A percentile compares a stretch with the other conserved stretches of the same genome.
phyloP scores from a whole-genome alignment of 495 filamentous ascomycete species.

The Trypethelium eluteriae region DNA sequence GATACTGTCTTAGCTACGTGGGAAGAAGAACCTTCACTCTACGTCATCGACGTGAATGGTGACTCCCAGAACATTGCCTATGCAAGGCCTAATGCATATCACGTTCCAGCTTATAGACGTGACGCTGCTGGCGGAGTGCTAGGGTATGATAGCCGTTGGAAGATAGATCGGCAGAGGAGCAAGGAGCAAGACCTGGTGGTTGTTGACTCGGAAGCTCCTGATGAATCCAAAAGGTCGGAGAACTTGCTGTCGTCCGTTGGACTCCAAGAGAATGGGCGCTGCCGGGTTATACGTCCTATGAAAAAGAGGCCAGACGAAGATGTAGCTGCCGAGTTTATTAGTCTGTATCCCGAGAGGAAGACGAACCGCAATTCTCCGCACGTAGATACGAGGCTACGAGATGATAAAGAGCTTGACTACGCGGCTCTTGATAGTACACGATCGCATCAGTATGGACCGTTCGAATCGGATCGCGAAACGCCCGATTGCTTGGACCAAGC shows the following conservation, averaged over 20 bases:
- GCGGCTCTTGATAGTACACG: background rate
- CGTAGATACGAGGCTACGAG: background rate
- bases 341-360: background rate
- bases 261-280: background rate
- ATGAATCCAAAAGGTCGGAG: background rate
- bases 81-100: constrained; percentile 52
- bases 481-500: no score
- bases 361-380: background rate
- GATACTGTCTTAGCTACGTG: background rate
- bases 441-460: background rate
- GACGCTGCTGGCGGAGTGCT: constrained; percentile 51
- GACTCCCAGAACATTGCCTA: constrained; percentile 54
- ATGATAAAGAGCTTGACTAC: background rate
- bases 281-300: background rate
- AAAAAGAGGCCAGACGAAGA: background rate
- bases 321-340: background rate
- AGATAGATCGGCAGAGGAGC: background rate
- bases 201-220: background rate
- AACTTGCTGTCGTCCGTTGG: background rate
- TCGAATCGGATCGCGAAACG: background rate
- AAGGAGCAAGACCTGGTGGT: background rate
- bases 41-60: constrained; percentile 39
- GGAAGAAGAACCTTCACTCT: constrained; percentile 4
- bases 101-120: constrained; percentile 50
- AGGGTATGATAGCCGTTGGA: constrained; percentile 31